Percentiles rank a stretch among this genome's conserved stretches.
phyloP scores from a whole-genome alignment of 805 yeast species.

The Yamadazyma ubonensis region DNA sequence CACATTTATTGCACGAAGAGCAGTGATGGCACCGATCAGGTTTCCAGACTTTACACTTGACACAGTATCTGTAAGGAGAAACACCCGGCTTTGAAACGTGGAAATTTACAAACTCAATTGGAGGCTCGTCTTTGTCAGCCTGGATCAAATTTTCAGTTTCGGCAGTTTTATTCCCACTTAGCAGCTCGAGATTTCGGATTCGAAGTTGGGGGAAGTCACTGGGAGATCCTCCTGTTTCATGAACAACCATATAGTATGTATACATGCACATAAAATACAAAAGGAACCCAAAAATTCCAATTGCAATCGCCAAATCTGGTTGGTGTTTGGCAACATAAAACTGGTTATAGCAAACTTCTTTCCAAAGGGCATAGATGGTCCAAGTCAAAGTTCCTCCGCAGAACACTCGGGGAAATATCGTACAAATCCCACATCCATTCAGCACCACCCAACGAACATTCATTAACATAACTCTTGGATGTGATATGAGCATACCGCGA shows the following conservation, averaged over 20 bases:
- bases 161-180: slow-evolving; percentile 9
- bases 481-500: slow-evolving; percentile 26
- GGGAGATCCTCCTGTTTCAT: slow-evolving; percentile 66
- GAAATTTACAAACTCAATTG: slow-evolving; percentile 33
- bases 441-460: slow-evolving; percentile 15
- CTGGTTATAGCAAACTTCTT: slow-evolving; percentile 17
- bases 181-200: slow-evolving; percentile 20
- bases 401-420: slow-evolving; percentile 49
- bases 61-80: slow-evolving; percentile 55
- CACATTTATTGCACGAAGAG: slow-evolving; percentile 46
- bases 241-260: slow-evolving; percentile 54
- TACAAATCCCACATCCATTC: slow-evolving; percentile 14
- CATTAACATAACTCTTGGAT: slow-evolving; percentile 22
- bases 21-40: slow-evolving; percentile 63
- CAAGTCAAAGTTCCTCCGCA: slow-evolving; percentile 46
- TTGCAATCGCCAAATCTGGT: slow-evolving; percentile 16
- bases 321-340: slow-evolving; percentile 15
- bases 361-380: slow-evolving; percentile 42
- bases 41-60: slow-evolving; percentile 55
- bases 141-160: slow-evolving; percentile 7
- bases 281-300: slow-evolving; percentile 23
- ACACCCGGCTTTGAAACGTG: slow-evolving; percentile 50
- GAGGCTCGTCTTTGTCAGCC: slow-evolving; percentile 22
- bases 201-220: slow-evolving; percentile 49
- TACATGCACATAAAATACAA: slow-evolving; percentile 41